Conservation (phyloP, 352 stramenopile genomes). For the Phytopythium chamaehyphon region DNA sequence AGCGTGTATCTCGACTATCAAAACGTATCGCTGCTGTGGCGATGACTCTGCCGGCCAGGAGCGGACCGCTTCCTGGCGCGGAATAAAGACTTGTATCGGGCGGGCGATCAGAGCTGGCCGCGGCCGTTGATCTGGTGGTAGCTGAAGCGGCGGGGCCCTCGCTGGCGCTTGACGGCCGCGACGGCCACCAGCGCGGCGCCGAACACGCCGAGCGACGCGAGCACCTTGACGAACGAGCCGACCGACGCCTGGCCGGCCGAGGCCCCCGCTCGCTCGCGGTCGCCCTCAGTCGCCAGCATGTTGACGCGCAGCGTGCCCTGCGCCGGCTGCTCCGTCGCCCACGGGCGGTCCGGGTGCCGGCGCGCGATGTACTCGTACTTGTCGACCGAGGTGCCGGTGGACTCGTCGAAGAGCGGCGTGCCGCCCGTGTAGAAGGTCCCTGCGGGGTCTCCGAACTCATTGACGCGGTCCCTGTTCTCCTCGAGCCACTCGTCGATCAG, state of each 20-base stretch:
- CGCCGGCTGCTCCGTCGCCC: constrained; percentile 18
- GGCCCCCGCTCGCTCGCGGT: neutral
- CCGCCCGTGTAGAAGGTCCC: constrained; percentile 64
- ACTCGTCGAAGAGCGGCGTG: constrained; percentile 78
- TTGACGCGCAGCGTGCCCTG: constrained; percentile 1
- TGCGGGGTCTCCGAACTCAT: constrained; percentile 55
- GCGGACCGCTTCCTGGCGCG: too few species aligned
- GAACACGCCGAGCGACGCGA: constrained; percentile 33
- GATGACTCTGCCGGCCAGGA: too few species aligned
- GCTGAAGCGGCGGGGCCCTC: constrained; percentile 30
- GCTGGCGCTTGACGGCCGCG: constrained; percentile 24
- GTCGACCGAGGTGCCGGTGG: constrained; percentile 44
- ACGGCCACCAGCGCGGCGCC: constrained; percentile 26
- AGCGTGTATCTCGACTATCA: too few species aligned
- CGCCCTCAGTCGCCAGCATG: neutral
- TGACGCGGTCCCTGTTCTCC: constrained; percentile 29
- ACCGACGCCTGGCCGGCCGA: neutral
- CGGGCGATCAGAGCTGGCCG: constrained; percentile 8
- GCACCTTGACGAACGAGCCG: constrained; percentile 21
- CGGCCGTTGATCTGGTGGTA: constrained; percentile 51
- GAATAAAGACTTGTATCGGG: too few species aligned
- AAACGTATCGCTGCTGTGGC: too few species aligned
- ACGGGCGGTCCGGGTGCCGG: constrained; percentile 52
- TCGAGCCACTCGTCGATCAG: constrained; percentile 58
- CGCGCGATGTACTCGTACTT: constrained; percentile 66